Evolutionary conservation across 768 basidiomycete genomes (phyloP), one percentile per base, ranked within the genome.

Genomic region (Naganishia vaughanmartiniae): DNA sequence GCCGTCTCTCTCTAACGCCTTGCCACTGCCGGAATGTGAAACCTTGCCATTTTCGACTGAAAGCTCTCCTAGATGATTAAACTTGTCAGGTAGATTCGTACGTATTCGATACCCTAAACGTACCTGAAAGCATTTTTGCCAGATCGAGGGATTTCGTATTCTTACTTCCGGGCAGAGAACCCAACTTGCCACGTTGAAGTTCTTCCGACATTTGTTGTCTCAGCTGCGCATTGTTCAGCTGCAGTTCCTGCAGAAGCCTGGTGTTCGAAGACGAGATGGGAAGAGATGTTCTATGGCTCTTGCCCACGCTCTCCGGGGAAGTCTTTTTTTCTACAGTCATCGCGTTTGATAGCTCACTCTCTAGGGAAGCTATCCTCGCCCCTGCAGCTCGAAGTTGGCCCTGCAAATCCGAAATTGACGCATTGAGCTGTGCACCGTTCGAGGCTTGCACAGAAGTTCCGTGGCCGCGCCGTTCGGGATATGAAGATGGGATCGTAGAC

Each of bases 311-410:
- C 36, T 53, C 56, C 28, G 24, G 14, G 10, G 31, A 36, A 28
- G 31, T 10, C 9, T n/a, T 34, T 21, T 36, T 24, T 66, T 31
- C 45, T 56, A 57, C 24, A 4, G 54, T 58, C 19, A 66, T 36
- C 30, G 75, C 72, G 36, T 75, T 75, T 53, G 73, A 70, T 72
- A 91, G 88, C 31, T 85, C 84, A 55, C 73, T 73, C 60, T 83
- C 81, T 15, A 83, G 75, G n/a, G 75, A 73, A n/a, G 67, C 66
- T 6, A 78, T 73, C 42, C 73, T 72, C 36, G 74, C 73, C 42
- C 81, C 78, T 26, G 39, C 60, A 26, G 30, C 19, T 14, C 42
- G 36, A 11, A 69, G 42, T 53, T 63, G 57, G 1, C 63, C 54
- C 12, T 53, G 68, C 24, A 58, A n/a, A n/a, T 34, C 31, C 17